A percentile compares a stretch with the other conserved stretches of the same genome.
Evolutionary conservation across 495 filamentous ascomycete species (phyloP).

Genomic region (Paragyromitra xinjiangensis): DNA sequence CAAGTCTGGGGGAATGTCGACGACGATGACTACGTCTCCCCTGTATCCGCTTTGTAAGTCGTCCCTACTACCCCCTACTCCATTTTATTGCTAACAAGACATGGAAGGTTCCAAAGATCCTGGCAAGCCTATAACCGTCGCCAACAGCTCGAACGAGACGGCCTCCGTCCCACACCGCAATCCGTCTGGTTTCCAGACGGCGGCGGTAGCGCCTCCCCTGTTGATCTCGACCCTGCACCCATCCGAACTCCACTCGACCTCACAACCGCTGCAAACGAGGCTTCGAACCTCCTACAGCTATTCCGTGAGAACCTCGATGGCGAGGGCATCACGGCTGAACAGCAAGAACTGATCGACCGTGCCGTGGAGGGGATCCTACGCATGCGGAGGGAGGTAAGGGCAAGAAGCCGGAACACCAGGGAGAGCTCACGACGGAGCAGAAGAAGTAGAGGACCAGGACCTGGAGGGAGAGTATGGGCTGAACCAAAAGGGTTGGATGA

Average conservation of each 20-base stretch:
- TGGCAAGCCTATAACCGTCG: constrained; percentile 46
- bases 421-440: constrained; percentile 5
- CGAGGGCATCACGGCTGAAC: constrained; percentile 24
- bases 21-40: constrained; percentile 48
- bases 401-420: not conserved
- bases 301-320: constrained; percentile 33
- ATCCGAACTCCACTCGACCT: constrained; percentile 25
- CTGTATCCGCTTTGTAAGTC: constrained; percentile 48
- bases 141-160: constrained; percentile 40
- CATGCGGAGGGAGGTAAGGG: constrained; percentile 31
- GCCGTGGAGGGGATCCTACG: constrained; percentile 39
- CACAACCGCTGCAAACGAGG: constrained; percentile 19
- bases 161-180: not conserved
- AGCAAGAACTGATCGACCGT: constrained; percentile 34
- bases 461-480: constrained; percentile 17
- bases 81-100: constrained; percentile 36
- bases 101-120: constrained; percentile 46
- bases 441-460: constrained; percentile 1
- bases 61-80: not conserved
- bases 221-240: not conserved
- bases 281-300: constrained; percentile 22
- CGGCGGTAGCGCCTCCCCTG: not conserved
- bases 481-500: constrained; percentile 56
- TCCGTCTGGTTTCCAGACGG: constrained; percentile 27
- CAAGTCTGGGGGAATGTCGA: constrained; percentile 50